phyloP scores from a whole-genome alignment of 805 yeast species.

The Yamadazyma scolyti region DNA sequence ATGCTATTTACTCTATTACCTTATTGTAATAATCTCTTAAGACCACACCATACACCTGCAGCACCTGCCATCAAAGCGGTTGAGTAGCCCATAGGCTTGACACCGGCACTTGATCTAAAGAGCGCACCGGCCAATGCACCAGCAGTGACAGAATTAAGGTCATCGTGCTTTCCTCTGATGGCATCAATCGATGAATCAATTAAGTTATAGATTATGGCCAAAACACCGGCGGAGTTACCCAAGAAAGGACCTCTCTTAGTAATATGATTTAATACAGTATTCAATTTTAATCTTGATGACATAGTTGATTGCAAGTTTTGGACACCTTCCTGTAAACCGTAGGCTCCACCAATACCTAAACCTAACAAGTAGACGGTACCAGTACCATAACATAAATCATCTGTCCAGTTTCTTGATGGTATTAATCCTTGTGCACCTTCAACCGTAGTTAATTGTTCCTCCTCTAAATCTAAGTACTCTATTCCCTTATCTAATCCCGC shows the following conservation, averaged over 20 bases:
- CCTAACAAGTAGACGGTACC: constrained; percentile 90
- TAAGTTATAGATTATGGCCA: constrained; percentile 85
- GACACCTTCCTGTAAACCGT: constrained; percentile 86
- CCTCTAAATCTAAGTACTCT: constrained; percentile 88
- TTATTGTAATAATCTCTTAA: constrained; percentile 45
- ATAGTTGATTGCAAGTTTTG: constrained; percentile 70
- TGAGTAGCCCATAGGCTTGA: constrained; percentile 83
- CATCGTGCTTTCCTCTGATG: constrained; percentile 86
- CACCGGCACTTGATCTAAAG: constrained; percentile 80
- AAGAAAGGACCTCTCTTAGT: constrained; percentile 95
- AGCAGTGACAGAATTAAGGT: constrained; percentile 74
- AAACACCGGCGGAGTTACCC: constrained; percentile 93
- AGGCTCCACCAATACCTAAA: constrained; percentile 83
- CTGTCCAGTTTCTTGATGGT: constrained; percentile 97
- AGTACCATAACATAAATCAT: constrained; percentile 96
- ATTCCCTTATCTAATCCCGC: constrained; percentile 89
- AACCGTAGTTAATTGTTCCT: constrained; percentile 61
- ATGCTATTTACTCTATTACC: constrained; percentile 7
- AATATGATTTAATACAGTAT: constrained; percentile 85
- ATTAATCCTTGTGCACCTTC: constrained; percentile 88
- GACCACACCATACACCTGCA: constrained; percentile 90
- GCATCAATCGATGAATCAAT: constrained; percentile 76
- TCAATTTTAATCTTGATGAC: constrained; percentile 77
- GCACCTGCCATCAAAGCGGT: constrained; percentile 83
- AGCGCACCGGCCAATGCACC: constrained; percentile 93